Conservation (phyloP, 352 stramenopile species). For the Pythium scleroteichum region DNA sequence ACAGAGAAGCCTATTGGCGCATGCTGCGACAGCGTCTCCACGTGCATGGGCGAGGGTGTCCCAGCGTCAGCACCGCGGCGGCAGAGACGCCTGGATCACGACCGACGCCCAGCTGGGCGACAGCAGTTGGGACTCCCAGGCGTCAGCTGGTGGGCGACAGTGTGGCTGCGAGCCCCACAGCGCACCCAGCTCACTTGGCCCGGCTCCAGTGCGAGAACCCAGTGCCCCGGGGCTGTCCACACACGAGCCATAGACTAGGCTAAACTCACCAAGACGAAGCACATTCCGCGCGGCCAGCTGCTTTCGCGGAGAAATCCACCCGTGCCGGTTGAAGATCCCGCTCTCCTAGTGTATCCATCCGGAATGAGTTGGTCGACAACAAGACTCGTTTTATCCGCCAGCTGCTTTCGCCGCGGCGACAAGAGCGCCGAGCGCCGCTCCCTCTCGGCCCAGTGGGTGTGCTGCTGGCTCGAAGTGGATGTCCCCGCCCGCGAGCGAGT, state of each 20-base stretch:
- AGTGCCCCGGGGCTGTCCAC: neutral
- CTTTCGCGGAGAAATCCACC: neutral
- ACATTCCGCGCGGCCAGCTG: slow-evolving; percentile 7
- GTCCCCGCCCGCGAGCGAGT: neutral
- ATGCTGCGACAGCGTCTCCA: slow-evolving; percentile 9
- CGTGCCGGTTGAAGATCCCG: slow-evolving; percentile 12
- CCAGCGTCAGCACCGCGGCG: neutral
- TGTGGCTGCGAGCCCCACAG: slow-evolving; percentile 4
- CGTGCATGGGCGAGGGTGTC: too few species aligned
- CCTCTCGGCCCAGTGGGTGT: too few species aligned
- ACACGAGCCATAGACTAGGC: neutral
- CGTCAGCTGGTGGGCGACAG: slow-evolving; percentile 10
- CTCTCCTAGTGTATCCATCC: slow-evolving; percentile 1
- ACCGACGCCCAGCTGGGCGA: neutral
- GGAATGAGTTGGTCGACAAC: neutral
- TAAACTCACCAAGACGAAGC: slow-evolving; percentile 16
- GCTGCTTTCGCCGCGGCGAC: slow-evolving; percentile 7
- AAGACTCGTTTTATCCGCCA: neutral
- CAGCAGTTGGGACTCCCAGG: neutral
- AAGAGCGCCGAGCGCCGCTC: too few species aligned
- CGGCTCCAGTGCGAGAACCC: neutral
- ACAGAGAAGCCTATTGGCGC: too few species aligned
- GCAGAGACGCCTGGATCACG: slow-evolving; percentile 2
- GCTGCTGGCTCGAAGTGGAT: slow-evolving; percentile 13
- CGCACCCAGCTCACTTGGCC: neutral